phyloP scores from a whole-genome alignment of 495 filamentous ascomycete species.

The Pseudotulostoma volvatum region DNA sequence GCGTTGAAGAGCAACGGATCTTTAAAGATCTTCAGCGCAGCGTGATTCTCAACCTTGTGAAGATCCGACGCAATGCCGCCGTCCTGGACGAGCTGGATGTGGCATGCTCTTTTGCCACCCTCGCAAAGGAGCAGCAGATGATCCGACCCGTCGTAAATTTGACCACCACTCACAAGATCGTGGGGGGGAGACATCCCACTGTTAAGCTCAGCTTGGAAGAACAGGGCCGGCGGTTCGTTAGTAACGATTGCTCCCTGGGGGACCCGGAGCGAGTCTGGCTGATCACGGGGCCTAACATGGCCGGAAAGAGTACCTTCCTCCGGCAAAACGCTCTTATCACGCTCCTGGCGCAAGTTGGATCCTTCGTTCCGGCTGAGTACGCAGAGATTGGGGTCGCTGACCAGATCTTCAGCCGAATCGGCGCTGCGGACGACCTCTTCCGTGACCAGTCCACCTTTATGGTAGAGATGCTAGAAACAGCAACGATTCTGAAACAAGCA shows the following conservation, averaged over 20 bases:
- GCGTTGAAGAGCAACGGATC: conserved; percentile 61
- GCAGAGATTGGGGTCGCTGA: conserved; percentile 80
- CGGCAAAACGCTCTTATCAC: conserved; percentile 89
- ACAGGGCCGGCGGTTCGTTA: conserved; percentile 66
- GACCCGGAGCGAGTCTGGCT: conserved; percentile 59
- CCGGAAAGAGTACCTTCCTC: conserved; percentile 86
- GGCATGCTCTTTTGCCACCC: conserved; percentile 58
- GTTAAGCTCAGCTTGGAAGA: conserved; percentile 68
- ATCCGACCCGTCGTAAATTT: conserved; percentile 55
- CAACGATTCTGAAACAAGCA: conserved; percentile 35
- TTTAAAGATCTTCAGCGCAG: conserved; percentile 52
- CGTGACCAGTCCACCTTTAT: conserved; percentile 90
- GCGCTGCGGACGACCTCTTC: conserved; percentile 85
- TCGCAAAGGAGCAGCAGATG: conserved; percentile 59
- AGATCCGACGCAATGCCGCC: conserved; percentile 68
- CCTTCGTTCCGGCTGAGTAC: conserved; percentile 75
- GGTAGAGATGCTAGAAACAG: conserved; percentile 42
- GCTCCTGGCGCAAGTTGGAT: conserved; percentile 81
- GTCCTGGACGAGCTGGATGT: conserved; percentile 90
- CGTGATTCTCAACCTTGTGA: conserved; percentile 63
- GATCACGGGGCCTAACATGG: conserved; percentile 98
- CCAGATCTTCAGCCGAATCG: conserved; percentile 80
- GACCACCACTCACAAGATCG: conserved; percentile 42
- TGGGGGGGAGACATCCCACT: conserved; percentile 76
- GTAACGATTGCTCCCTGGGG: conserved; percentile 74